Percentiles rank a stretch among this genome's conserved stretches.
phyloP scores from a whole-genome alignment of 2,329 filamentous ascomycete species.

The Dothideomycetes sp. region DNA sequence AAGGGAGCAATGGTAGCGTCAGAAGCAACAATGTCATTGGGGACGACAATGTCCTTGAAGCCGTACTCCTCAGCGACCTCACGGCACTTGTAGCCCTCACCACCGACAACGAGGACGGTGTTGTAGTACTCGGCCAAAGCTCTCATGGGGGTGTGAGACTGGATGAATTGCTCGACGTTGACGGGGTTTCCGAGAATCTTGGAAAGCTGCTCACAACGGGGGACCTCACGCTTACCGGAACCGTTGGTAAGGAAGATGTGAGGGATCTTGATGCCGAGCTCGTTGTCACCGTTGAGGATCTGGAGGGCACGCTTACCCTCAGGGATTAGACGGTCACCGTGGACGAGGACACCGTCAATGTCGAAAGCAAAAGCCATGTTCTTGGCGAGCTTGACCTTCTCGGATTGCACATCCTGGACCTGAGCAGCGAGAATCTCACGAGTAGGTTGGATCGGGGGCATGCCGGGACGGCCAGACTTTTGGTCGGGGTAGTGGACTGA shows the following conservation, averaged over 20 bases:
- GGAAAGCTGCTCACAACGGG: conserved; percentile 57
- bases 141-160: conserved; percentile 69
- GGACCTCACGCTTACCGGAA: conserved; percentile 59
- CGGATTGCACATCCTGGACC: conserved; percentile 56
- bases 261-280: conserved; percentile 68
- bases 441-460: conserved; percentile 51
- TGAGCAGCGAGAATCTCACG: conserved; percentile 62
- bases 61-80: conserved; percentile 65
- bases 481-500: conserved; percentile 47
- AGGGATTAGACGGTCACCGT: conserved; percentile 61
- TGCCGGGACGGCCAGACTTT: conserved; percentile 43
- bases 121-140: conserved; percentile 67
- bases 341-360: conserved; percentile 65
- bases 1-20: conserved; percentile 61
- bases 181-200: conserved; percentile 58
- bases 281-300: conserved; percentile 66
- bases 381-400: conserved; percentile 61
- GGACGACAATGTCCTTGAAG: conserved; percentile 63
- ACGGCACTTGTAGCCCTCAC: conserved; percentile 65
- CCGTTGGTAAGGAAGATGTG: conserved; percentile 70
- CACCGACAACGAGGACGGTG: conserved; percentile 66
- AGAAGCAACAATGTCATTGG: conserved; percentile 65
- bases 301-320: conserved; percentile 57
- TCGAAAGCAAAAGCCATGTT: conserved; percentile 79
- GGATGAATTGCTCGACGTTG: conserved; percentile 65